A percentile compares a stretch with the other conserved stretches of the same genome.
Conservation (phyloP, 2,329 filamentous ascomycete species). For the Xylaria sp. region DNA sequence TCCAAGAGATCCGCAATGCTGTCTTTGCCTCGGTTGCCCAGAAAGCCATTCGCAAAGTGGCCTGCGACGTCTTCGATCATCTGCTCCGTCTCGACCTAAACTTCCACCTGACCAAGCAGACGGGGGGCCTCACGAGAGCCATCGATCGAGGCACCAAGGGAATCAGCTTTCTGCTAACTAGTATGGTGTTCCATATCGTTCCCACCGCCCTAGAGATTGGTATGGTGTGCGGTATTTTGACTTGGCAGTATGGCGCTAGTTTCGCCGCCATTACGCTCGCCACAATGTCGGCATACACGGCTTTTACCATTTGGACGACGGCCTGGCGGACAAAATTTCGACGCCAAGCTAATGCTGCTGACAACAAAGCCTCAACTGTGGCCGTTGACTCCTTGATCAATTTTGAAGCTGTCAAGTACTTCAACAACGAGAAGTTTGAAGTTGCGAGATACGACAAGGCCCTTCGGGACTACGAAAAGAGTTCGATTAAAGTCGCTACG, state of each 20-base stretch:
- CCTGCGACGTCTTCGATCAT: conserved; percentile 91
- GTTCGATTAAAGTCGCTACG: conserved; percentile 95
- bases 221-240: conserved; percentile 95
- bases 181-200: conserved; percentile 97
- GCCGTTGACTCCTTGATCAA: conserved; percentile 98
- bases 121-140: conserved; percentile 88
- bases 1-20: conserved; percentile 93
- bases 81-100: conserved; percentile 85
- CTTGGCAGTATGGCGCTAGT: conserved; percentile 89
- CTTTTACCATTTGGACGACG: conserved; percentile 96
- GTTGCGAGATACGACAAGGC: conserved; percentile 89
- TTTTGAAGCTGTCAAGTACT: conserved; percentile 99
- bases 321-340: conserved; percentile 97
- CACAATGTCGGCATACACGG: conserved; percentile 93
- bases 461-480: conserved; percentile 83
- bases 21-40: conserved; percentile 97
- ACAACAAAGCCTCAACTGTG: conserved; percentile 93
- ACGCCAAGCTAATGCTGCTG: conserved; percentile 91
- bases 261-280: conserved; percentile 89
- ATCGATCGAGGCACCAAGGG: conserved; percentile 98
- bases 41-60: conserved; percentile 91
- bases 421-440: conserved; percentile 98
- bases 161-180: conserved; percentile 94
- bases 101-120: conserved; percentile 94
- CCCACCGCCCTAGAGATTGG: conserved; percentile 93